Evolutionary conservation across 306 rosid genomes (phyloP).

Genomic region (Medicago ruthenica): DNA sequence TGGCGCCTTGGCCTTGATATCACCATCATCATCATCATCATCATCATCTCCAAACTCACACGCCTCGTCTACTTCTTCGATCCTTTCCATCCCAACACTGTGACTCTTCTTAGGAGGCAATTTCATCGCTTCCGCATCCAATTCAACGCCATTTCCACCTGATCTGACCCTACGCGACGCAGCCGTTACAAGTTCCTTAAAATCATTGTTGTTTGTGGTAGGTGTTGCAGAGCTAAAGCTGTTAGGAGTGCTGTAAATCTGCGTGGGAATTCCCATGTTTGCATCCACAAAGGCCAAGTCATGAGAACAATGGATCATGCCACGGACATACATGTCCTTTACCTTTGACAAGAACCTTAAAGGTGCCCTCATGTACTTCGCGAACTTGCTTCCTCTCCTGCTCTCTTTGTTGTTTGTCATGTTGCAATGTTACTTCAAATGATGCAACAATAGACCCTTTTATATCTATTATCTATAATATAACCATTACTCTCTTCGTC

Average conservation of each 20-base stretch:
- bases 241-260: slow-evolving; percentile 39
- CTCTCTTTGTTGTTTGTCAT: slow-evolving; percentile 9
- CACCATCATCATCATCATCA: neutral
- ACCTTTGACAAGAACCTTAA: slow-evolving; percentile 47
- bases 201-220: slow-evolving; percentile 37
- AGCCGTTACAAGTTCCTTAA: slow-evolving; percentile 54
- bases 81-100: slow-evolving; percentile 60
- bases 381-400: slow-evolving; percentile 38
- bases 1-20: neutral
- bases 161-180: slow-evolving; percentile 42
- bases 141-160: neutral
- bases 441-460: neutral
- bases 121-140: neutral
- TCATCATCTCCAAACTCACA: neutral
- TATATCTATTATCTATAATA: no score
- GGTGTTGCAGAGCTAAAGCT: slow-evolving; percentile 57
- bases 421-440: neutral
- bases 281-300: slow-evolving; percentile 38
- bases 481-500: no score
- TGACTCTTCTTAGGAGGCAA: slow-evolving; percentile 42
- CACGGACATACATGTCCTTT: slow-evolving; percentile 57
- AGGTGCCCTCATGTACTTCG: slow-evolving; percentile 50
- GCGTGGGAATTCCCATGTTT: slow-evolving; percentile 44
- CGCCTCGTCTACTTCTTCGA: slow-evolving; percentile 58
- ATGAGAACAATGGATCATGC: slow-evolving; percentile 50